Evolutionary conservation across 2,329 filamentous ascomycete species (phyloP).

Genomic region (Colletotrichum spinosum): DNA sequence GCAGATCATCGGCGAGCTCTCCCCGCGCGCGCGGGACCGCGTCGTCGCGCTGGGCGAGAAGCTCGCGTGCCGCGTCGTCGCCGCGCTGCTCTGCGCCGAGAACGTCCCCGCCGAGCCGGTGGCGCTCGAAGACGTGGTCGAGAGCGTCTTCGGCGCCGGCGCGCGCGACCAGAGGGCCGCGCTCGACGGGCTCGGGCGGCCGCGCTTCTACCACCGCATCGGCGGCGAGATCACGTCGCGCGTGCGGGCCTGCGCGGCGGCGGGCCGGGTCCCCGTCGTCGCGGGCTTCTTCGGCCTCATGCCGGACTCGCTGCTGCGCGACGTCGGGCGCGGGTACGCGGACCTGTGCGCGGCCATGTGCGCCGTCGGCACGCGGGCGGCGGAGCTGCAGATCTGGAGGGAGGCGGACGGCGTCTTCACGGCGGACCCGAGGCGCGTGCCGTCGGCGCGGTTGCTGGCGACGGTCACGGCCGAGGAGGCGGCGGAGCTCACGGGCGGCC

Average conservation of each 20-base stretch:
- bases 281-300: slow-evolving; percentile 98
- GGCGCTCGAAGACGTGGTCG: slow-evolving; percentile 68
- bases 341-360: slow-evolving; percentile 94
- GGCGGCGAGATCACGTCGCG: slow-evolving; percentile 71
- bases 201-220: slow-evolving; percentile 76
- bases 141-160: slow-evolving; percentile 89
- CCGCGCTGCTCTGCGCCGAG: slow-evolving; percentile 83
- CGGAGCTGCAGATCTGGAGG: slow-evolving; percentile 97
- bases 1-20: slow-evolving; percentile 79
- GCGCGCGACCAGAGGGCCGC: slow-evolving; percentile 79
- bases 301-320: slow-evolving; percentile 87
- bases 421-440: slow-evolving; percentile 87
- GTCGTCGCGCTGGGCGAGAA: slow-evolving; percentile 97
- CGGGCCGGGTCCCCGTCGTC: slow-evolving; percentile 76
- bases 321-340: slow-evolving; percentile 93
- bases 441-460: slow-evolving; percentile 85
- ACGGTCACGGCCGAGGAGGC: slow-evolving; percentile 95
- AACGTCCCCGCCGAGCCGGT: slow-evolving; percentile 51
- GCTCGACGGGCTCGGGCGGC: slow-evolving; percentile 66
- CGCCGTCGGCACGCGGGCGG: slow-evolving; percentile 84
- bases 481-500: slow-evolving; percentile 82
- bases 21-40: slow-evolving; percentile 82
- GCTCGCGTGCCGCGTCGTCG: slow-evolving; percentile 91
- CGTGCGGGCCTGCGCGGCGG: slow-evolving; percentile 68
- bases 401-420: slow-evolving; percentile 96